phyloP scores from a whole-genome alignment of 1,284 basidiomycete species.

The Ustilago curta region DNA sequence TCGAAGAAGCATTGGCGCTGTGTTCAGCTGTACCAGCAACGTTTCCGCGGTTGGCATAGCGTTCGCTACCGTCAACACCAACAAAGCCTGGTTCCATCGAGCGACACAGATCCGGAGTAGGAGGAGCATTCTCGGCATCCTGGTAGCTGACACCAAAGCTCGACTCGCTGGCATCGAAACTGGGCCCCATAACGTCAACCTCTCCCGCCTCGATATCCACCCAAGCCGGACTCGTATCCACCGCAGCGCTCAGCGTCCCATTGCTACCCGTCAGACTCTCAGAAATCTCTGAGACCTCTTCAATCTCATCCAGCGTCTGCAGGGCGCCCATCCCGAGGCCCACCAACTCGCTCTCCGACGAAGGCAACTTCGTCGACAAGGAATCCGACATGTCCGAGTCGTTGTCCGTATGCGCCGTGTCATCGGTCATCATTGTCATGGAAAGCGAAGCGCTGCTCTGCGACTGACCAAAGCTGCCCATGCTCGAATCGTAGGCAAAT shows the following conservation, averaged over 20 bases:
- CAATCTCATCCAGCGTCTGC: conserved; percentile 55
- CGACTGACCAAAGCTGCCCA: conserved; percentile 58
- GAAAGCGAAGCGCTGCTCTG: conserved; percentile 52
- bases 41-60: background rate
- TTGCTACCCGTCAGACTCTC: conserved; percentile 41
- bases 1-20: conserved; percentile 29
- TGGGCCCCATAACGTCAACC: conserved; percentile 15
- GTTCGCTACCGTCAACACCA: background rate
- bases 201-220: conserved; percentile 38
- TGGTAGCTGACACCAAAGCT: conserved; percentile 28
- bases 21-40: conserved; percentile 13
- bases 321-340: conserved; percentile 49
- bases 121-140: conserved; percentile 42
- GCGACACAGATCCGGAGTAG: conserved; percentile 40
- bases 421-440: conserved; percentile 44
- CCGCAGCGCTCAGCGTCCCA: conserved; percentile 19
- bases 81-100: conserved; percentile 5
- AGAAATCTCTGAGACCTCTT: conserved; percentile 52
- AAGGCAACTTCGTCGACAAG: conserved; percentile 32
- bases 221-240: conserved; percentile 26
- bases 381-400: conserved; percentile 43
- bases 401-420: conserved; percentile 39
- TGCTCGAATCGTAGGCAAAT: conserved; percentile 64
- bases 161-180: conserved; percentile 42
- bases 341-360: conserved; percentile 29